Conservation (phyloP, 192 early-diverging fungal species). For the Rhizophagus clarus region DNA sequence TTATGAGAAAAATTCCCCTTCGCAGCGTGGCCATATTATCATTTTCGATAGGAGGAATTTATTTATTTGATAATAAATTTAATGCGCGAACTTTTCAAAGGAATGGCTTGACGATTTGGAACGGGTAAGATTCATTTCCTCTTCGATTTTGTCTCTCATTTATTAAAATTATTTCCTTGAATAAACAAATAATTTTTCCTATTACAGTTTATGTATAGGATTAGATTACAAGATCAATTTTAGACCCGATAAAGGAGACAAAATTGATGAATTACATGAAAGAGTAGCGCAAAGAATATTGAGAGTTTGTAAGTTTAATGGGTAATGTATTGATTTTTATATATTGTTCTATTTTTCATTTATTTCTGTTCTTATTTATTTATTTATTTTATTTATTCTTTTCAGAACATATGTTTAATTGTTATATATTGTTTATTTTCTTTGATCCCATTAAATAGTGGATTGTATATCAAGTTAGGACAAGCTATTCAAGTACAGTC, state of each 20-base stretch:
- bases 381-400: not conserved
- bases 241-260: conserved; percentile 56
- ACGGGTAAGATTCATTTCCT: conserved; percentile 40
- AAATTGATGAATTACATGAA: conserved; percentile 71
- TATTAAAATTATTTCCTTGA: too few species aligned
- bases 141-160: not conserved
- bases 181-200: too few species aligned
- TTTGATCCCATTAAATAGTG: conserved; percentile 41
- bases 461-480: conserved; percentile 88
- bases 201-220: conserved; percentile 45
- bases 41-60: conserved; percentile 37
- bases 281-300: conserved; percentile 74
- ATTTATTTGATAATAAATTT: conserved; percentile 44
- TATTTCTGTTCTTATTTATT: not conserved
- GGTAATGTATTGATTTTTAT: conserved; percentile 34
- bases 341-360: not conserved
- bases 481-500: conserved; percentile 73
- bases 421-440: not conserved
- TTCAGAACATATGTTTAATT: not conserved
- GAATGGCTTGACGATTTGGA: conserved; percentile 50
- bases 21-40: conserved; percentile 33
- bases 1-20: conserved; percentile 30
- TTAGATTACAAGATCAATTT: conserved; percentile 87
- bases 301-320: conserved; percentile 77
- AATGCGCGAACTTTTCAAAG: conserved; percentile 52